A percentile compares a stretch with the other conserved stretches of the same genome.
These are phyloP conservation scores for Elaeis guineensis DNA, from an alignment of 176 grass and related monocot genomes.

Conservation along the genomic window DNA sequence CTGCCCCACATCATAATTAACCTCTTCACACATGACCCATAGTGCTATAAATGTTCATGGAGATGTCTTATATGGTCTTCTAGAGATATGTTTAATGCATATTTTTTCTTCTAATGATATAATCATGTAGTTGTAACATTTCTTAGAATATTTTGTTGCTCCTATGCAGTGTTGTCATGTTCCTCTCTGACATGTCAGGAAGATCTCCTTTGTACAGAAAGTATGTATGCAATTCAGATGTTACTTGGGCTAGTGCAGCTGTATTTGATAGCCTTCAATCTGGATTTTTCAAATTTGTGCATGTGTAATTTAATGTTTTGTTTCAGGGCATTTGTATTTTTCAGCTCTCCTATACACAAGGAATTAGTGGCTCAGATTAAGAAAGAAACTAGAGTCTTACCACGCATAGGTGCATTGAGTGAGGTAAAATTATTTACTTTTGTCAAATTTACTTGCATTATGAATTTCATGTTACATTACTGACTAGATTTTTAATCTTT, in stretches of 20 bases:
- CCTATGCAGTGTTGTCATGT: conserved; percentile 77
- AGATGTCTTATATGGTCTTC: not conserved
- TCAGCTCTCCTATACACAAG: conserved; percentile 80
- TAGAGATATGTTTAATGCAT: no score
- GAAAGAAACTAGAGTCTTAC: conserved; percentile 80
- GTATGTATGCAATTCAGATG: conserved; percentile 26
- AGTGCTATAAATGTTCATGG: not conserved
- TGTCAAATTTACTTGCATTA: not conserved
- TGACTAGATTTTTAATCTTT: no score
- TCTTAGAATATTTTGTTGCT: conserved; percentile 26
- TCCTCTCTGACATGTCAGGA: conserved; percentile 98
- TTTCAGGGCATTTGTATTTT: conserved; percentile 85
- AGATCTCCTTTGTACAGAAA: conserved; percentile 91
- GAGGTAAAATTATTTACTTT: conserved; percentile 42
- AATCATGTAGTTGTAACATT: conserved; percentile 1
- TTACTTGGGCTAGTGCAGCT: no score
- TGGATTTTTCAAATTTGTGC: not conserved
- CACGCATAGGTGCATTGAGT: conserved; percentile 86
- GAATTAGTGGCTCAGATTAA: conserved; percentile 88
- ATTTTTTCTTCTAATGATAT: not conserved
- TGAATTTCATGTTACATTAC: no score
- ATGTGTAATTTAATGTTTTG: conserved; percentile 12
- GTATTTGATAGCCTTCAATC: no score
- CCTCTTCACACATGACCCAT: no score
- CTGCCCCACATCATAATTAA: no score